Percentiles rank a stretch among this genome's conserved stretches.
These are phyloP conservation scores for Nitzschia inconspicua DNA, from an alignment of 108 stramenopile genomes.

Conservation along the genomic window DNA sequence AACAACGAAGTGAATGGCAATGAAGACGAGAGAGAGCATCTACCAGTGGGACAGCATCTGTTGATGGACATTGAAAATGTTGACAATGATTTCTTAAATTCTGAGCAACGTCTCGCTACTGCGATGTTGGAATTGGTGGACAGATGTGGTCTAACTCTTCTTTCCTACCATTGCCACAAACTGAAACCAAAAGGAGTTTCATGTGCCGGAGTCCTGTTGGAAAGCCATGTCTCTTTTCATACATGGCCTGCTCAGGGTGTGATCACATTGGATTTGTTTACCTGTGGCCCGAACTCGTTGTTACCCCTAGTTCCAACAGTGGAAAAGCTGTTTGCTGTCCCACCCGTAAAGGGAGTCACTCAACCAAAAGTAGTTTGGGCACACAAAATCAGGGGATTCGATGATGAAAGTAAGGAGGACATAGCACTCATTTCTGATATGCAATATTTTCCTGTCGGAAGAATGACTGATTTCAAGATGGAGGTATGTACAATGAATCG, in stretches of 20 bases:
- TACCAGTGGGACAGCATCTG: constrained; percentile 75
- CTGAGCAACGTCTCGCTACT: constrained; percentile 47
- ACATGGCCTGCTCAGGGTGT: constrained; percentile 78
- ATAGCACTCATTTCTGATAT: constrained; percentile 14
- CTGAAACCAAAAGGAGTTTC: constrained; percentile 64
- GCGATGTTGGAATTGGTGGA: constrained; percentile 64
- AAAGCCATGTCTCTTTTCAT: constrained; percentile 77
- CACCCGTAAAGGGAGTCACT: not conserved
- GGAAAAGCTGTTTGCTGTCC: constrained; percentile 59
- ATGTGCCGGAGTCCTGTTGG: constrained; percentile 74
- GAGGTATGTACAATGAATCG: constrained; percentile 5
- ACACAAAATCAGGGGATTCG: constrained; percentile 70
- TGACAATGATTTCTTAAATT: constrained; percentile 60
- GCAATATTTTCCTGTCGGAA: constrained; percentile 29
- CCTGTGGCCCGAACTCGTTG: constrained; percentile 57
- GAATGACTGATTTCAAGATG: constrained; percentile 47
- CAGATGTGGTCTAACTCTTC: constrained; percentile 49
- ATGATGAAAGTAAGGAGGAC: constrained; percentile 10
- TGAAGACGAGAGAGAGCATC: constrained; percentile 41
- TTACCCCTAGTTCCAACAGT: constrained; percentile 58
- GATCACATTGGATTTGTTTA: constrained; percentile 77
- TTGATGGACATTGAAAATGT: constrained; percentile 77
- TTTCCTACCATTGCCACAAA: constrained; percentile 78
- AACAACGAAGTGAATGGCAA: constrained; percentile 12
- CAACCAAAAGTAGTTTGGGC: constrained; percentile 59